Conservation (phyloP, 768 basidiomycete genomes). For the Dioszegia aurantiaca region DNA sequence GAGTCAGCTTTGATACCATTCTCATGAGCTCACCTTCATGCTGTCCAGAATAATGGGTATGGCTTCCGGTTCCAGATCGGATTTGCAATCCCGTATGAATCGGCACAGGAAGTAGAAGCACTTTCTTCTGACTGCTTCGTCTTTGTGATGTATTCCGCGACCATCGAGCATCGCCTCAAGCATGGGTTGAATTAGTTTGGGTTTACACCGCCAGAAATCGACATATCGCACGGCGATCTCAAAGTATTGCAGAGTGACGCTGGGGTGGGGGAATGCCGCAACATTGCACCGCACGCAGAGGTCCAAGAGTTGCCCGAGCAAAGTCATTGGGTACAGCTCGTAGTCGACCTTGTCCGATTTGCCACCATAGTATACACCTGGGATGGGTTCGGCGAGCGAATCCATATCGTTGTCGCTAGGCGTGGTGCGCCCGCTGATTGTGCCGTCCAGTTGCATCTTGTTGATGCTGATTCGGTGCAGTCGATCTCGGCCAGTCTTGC, state of each 20-base stretch:
- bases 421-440: slow-evolving; percentile 34
- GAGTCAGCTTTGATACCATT: slow-evolving; percentile 42
- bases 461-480: slow-evolving; percentile 38
- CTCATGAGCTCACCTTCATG: slow-evolving; percentile 49
- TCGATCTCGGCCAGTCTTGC: slow-evolving; percentile 53
- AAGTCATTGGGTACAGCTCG: slow-evolving; percentile 68
- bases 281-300: slow-evolving; percentile 80
- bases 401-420: slow-evolving; percentile 26
- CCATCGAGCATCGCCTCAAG: slow-evolving; percentile 81
- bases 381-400: not conserved
- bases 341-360: slow-evolving; percentile 45
- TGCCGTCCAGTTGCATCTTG: slow-evolving; percentile 25
- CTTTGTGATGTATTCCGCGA: slow-evolving; percentile 82
- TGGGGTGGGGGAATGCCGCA: slow-evolving; percentile 74
- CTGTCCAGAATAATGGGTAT: slow-evolving; percentile 64
- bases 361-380: slow-evolving; percentile 20
- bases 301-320: slow-evolving; percentile 84
- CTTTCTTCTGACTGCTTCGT: slow-evolving; percentile 67
- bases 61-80: slow-evolving; percentile 72
- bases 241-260: slow-evolving; percentile 85
- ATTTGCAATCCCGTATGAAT: slow-evolving; percentile 79
- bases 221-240: slow-evolving; percentile 87
- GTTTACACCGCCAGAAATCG: slow-evolving; percentile 94
- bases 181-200: slow-evolving; percentile 79
- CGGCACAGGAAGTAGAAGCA: slow-evolving; percentile 88